Evolutionary conservation across 1,284 basidiomycete genomes (phyloP).

Genomic region (Melanopsichium pennsylvanicum): DNA sequence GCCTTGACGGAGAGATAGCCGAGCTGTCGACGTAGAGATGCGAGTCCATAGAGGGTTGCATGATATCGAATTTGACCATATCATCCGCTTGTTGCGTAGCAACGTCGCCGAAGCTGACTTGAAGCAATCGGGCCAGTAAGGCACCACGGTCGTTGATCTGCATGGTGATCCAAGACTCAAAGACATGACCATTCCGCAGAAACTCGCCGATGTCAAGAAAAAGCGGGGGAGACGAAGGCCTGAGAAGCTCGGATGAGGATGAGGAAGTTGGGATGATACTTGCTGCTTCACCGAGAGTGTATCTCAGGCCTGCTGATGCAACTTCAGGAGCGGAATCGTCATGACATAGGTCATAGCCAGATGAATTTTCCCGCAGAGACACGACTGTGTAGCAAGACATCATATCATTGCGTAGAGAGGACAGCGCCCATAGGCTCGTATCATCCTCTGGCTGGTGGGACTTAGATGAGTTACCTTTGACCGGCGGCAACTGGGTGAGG

Average conservation of each 20-base stretch:
- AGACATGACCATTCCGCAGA: not conserved
- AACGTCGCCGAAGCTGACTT: not conserved
- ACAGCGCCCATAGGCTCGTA: constrained; percentile 4
- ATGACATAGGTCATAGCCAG: not conserved
- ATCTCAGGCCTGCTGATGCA: not conserved
- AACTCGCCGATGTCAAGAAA: constrained; percentile 2
- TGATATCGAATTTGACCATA: not conserved
- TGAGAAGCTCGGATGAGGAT: not conserved
- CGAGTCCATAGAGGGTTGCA: constrained; percentile 2
- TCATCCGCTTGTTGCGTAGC: too few relatives aligned
- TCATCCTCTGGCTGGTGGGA: not conserved
- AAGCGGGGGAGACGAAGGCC: constrained; percentile 1
- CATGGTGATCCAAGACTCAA: constrained; percentile 3
- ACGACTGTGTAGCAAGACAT: constrained; percentile 12
- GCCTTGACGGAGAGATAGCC: not conserved
- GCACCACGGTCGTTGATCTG: constrained; percentile 7
- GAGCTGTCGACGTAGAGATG: constrained; percentile 3
- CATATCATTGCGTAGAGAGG: constrained; percentile 15
- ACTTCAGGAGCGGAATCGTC: not conserved
- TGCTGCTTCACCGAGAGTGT: constrained; percentile 11
- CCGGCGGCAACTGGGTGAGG: not conserved
- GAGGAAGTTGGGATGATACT: constrained; percentile 1
- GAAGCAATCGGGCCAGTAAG: constrained; percentile 2
- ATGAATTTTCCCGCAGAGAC: not conserved
- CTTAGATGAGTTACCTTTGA: not conserved